Evolutionary conservation across 768 basidiomycete genomes (phyloP).

Genomic region (Boletus patriciae): DNA sequence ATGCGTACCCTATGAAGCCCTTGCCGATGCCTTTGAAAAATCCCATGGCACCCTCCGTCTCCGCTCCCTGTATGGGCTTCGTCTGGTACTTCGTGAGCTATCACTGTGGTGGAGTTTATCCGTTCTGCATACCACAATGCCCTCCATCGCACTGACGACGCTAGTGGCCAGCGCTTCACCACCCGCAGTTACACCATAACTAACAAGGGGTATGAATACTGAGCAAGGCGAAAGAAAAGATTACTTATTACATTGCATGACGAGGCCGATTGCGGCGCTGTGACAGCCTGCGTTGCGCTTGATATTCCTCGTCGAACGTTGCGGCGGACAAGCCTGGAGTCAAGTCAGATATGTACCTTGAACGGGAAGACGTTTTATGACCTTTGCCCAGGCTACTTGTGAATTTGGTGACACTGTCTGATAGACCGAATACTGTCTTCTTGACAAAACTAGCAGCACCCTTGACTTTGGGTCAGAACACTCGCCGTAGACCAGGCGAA

Average conservation of each 20-base stretch:
- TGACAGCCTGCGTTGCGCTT: slow-evolving; percentile 81
- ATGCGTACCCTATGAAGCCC: slow-evolving; percentile 82
- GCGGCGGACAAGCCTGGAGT: slow-evolving; percentile 88
- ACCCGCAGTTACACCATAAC: slow-evolving; percentile 95
- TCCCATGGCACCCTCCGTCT: slow-evolving; percentile 88
- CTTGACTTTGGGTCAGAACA: slow-evolving; percentile 40
- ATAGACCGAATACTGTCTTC: slow-evolving; percentile 96
- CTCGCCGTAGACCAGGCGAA: neutral
- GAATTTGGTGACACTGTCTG: slow-evolving; percentile 96
- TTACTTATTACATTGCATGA: slow-evolving; percentile 77
- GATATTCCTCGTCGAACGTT: slow-evolving; percentile 95
- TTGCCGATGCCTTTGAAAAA: slow-evolving; percentile 99
- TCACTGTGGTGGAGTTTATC: neutral
- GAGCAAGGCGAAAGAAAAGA: neutral
- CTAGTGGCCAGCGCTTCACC: slow-evolving; percentile 93
- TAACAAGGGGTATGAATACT: slow-evolving; percentile 27
- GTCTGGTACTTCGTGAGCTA: slow-evolving; percentile 50
- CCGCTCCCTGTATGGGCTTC: slow-evolving; percentile 97
- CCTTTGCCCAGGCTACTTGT: slow-evolving; percentile 98
- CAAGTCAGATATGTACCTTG: neutral
- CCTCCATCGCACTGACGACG: slow-evolving; percentile 94
- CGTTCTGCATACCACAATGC: slow-evolving; percentile 68
- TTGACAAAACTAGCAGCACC: slow-evolving; percentile 98
- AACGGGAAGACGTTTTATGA: slow-evolving; percentile 24
- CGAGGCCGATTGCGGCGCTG: slow-evolving; percentile 93